These are phyloP conservation scores for Cephaloascus albidus DNA, from an alignment of 805 yeast genomes.

Conservation along the genomic window DNA sequence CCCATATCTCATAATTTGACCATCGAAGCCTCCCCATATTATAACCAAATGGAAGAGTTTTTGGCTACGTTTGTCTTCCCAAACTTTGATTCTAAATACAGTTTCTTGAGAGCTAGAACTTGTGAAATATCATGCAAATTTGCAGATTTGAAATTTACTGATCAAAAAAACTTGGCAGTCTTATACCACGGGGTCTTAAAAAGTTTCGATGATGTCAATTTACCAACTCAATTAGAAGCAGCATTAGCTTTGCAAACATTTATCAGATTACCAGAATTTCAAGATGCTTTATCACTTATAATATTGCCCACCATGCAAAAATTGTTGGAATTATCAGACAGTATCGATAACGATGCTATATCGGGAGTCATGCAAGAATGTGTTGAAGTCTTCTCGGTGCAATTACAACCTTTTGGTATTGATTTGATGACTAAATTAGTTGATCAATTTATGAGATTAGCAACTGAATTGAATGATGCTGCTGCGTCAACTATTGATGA, in stretches of 20 bases:
- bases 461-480: constrained; percentile 61
- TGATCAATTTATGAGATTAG: constrained; percentile 64
- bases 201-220: constrained; percentile 37
- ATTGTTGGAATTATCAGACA: constrained; percentile 63
- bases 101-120: constrained; percentile 70
- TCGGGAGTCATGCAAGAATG: constrained; percentile 92
- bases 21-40: constrained; percentile 45
- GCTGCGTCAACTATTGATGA: constrained; percentile 13
- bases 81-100: constrained; percentile 48
- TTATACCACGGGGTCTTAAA: constrained; percentile 22
- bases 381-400: constrained; percentile 81
- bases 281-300: constrained; percentile 54
- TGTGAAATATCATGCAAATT: constrained; percentile 59
- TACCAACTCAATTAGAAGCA: constrained; percentile 77
- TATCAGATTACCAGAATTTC: constrained; percentile 54
- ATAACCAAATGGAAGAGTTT: constrained; percentile 59
- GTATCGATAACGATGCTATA: constrained; percentile 79
- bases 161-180: constrained; percentile 34
- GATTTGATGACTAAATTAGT: constrained; percentile 46
- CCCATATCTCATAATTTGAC: constrained; percentile 54
- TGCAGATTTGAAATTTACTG: constrained; percentile 48
- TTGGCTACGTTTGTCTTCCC: constrained; percentile 61
- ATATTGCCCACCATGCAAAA: constrained; percentile 80
- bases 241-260: constrained; percentile 81
- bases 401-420: constrained; percentile 38